Evolutionary conservation across 306 rosid genomes (phyloP).

Genomic region (Gillenia trifoliata): DNA sequence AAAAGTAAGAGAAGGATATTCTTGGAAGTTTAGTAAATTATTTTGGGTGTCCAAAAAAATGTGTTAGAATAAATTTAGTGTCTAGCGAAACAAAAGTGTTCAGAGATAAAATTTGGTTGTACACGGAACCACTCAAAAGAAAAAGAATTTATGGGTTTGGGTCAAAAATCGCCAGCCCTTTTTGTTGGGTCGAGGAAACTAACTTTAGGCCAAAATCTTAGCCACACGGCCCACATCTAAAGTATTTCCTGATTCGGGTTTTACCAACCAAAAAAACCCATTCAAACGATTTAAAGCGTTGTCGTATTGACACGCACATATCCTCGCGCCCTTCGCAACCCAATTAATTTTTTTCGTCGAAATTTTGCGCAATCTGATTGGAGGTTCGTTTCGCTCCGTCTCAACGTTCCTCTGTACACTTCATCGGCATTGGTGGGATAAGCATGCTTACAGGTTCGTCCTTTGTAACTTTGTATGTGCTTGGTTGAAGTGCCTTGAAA

Average conservation of each 20-base stretch:
- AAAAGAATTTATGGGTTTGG: neutral
- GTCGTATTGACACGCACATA: neutral
- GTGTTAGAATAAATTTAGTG: too few relatives aligned
- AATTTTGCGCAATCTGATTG: neutral
- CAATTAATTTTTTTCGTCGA: neutral
- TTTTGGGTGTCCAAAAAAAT: too few relatives aligned
- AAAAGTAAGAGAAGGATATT: too few relatives aligned
- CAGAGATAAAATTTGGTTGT: too few relatives aligned
- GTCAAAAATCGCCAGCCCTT: neutral
- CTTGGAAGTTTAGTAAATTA: too few relatives aligned
- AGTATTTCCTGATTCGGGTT: neutral
- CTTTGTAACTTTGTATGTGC: neutral
- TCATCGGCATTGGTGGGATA: neutral
- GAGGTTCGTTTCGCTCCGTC: neutral
- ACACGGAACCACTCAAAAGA: too few relatives aligned
- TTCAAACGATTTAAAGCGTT: neutral
- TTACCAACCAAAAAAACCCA: neutral
- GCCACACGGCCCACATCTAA: neutral
- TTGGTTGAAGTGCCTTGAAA: conserved; percentile 5
- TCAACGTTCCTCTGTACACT: neutral
- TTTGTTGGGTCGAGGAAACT: neutral
- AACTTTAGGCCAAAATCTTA: neutral
- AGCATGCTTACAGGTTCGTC: conserved; percentile 29
- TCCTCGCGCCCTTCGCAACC: neutral
- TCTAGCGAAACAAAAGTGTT: too few relatives aligned